phyloP scores from a whole-genome alignment of 192 early-diverging fungal species.

The Irineochytrium annulatum region DNA sequence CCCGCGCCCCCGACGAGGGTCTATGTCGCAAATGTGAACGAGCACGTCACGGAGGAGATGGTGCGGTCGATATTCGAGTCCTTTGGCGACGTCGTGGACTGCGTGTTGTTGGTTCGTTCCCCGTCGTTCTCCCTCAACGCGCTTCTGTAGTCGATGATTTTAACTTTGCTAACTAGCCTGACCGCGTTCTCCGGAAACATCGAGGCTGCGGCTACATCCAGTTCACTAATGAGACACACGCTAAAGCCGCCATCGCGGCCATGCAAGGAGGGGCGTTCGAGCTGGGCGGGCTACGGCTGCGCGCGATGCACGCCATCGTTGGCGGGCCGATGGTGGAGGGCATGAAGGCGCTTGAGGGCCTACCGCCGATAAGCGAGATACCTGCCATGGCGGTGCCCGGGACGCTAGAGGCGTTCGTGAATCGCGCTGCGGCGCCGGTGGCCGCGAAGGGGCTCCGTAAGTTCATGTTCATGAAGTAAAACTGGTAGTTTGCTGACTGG shows the following conservation, averaged over 20 bases:
- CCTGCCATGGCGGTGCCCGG: too few relatives aligned
- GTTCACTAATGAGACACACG: constrained; percentile 51
- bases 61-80: constrained; percentile 75
- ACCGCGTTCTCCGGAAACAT: constrained; percentile 65
- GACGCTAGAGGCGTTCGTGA: too few relatives aligned
- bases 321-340: constrained; percentile 75
- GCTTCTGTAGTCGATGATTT: not conserved
- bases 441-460: too few relatives aligned
- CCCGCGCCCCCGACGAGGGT: constrained; percentile 62
- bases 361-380: constrained; percentile 26
- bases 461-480: too few relatives aligned
- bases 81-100: constrained; percentile 73
- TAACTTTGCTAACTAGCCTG: constrained; percentile 48
- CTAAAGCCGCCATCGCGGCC: constrained; percentile 55
- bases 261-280: constrained; percentile 76
- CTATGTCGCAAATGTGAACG: constrained; percentile 82
- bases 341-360: constrained; percentile 68
- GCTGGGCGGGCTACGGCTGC: constrained; percentile 66
- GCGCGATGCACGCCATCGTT: constrained; percentile 64
- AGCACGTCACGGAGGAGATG: constrained; percentile 67
- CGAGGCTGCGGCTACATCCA: constrained; percentile 82
- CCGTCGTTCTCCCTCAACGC: not conserved
- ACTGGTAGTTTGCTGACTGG: too few relatives aligned
- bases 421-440: too few relatives aligned
- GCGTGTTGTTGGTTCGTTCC: constrained; percentile 59